A percentile compares a stretch with the other conserved stretches of the same genome.
These are phyloP conservation scores for Rhododendron griersonianum DNA, from an alignment of 148 eudicot species.

Conservation along the genomic window DNA sequence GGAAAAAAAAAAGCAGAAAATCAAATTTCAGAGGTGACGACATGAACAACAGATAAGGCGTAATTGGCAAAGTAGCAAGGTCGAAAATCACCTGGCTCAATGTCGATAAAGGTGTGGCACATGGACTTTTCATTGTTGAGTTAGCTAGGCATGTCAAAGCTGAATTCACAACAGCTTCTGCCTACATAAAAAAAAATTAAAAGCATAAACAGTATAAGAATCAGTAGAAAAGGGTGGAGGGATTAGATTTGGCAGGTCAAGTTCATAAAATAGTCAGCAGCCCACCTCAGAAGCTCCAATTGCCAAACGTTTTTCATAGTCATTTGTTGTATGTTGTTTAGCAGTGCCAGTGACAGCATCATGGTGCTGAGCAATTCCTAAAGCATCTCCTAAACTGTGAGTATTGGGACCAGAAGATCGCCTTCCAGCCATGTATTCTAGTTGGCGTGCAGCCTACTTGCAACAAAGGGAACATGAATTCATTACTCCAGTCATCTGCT, in stretches of 20 bases:
- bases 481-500: background rate
- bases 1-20: background rate
- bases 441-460: slow-evolving; percentile 80
- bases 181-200: slow-evolving; percentile 31
- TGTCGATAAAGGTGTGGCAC: slow-evolving; percentile 29
- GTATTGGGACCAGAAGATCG: slow-evolving; percentile 47
- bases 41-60: background rate
- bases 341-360: slow-evolving; percentile 88
- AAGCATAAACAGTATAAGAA: slow-evolving; percentile 1
- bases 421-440: slow-evolving; percentile 64
- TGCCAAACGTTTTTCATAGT: slow-evolving; percentile 72
- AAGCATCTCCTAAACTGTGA: slow-evolving; percentile 71
- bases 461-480: slow-evolving; percentile 1
- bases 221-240: background rate
- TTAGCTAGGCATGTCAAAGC: slow-evolving; percentile 58
- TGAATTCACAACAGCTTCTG: slow-evolving; percentile 56
- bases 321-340: slow-evolving; percentile 69
- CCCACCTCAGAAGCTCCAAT: slow-evolving; percentile 72
- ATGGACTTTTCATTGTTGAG: slow-evolving; percentile 29
- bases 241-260: background rate
- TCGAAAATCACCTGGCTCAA: slow-evolving; percentile 55
- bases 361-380: slow-evolving; percentile 86
- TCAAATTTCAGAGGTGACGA: background rate
- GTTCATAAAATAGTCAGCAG: background rate
- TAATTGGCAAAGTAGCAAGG: background rate